Conservation (phyloP, 2,329 filamentous ascomycete genomes). For the Helotiales sp. region DNA sequence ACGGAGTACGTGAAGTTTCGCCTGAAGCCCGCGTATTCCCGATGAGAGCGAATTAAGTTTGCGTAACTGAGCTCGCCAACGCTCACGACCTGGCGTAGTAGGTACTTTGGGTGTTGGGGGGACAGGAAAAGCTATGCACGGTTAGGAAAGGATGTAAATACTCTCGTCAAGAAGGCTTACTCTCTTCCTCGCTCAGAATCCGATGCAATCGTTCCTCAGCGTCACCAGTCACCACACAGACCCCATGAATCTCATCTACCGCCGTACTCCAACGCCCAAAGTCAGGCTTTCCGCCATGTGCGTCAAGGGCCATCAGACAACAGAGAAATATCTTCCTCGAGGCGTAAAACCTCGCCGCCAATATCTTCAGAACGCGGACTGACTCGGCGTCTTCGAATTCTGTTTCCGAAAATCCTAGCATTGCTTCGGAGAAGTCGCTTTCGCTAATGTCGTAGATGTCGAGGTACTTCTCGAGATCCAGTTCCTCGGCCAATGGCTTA, state of each 20-base stretch:
- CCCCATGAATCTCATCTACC: conserved; percentile 71
- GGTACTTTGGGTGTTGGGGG: conserved; percentile 63
- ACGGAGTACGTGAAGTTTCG: conserved; percentile 88
- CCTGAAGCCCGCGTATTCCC: conserved; percentile 88
- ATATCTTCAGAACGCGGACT: conserved; percentile 78
- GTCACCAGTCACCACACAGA: conserved; percentile 65
- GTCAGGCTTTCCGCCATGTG: conserved; percentile 77
- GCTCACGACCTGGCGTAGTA: conserved; percentile 76
- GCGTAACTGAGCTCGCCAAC: conserved; percentile 83
- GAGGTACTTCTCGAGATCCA: conserved; percentile 88
- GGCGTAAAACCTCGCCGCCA: conserved; percentile 80
- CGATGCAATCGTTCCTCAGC: conserved; percentile 69
- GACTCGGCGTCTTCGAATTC: conserved; percentile 78
- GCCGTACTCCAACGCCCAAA: conserved; percentile 79
- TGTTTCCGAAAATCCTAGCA: conserved; percentile 64
- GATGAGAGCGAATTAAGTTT: conserved; percentile 88
- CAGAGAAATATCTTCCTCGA: conserved; percentile 86
- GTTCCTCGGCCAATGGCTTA: conserved; percentile 74
- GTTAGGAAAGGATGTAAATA: conserved; percentile 35
- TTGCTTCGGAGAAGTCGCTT: conserved; percentile 73
- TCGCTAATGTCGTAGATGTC: conserved; percentile 84
- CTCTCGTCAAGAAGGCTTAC: conserved; percentile 53
- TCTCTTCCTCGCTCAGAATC: conserved; percentile 80
- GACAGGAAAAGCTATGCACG: conserved; percentile 54
- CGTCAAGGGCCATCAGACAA: conserved; percentile 85